Evolutionary conservation across 2,329 filamentous ascomycete genomes (phyloP).

Genomic region (Teratosphaeria viscida): DNA sequence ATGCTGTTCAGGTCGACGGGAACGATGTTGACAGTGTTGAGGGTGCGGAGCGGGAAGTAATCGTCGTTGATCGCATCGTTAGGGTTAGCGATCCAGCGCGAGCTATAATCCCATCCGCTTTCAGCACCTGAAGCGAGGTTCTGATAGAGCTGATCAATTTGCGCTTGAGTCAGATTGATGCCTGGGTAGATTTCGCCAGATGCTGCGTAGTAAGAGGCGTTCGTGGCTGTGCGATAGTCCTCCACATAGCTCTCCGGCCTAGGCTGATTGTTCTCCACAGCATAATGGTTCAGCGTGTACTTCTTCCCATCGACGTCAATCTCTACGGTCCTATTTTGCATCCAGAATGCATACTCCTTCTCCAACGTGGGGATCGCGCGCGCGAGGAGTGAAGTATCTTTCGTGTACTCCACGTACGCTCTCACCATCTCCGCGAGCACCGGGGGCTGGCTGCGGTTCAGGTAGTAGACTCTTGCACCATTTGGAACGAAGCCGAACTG

Average conservation of each 20-base stretch:
- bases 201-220: constrained; percentile 50
- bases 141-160: constrained; percentile 46
- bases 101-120: constrained; percentile 54
- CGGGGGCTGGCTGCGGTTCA: constrained; percentile 58
- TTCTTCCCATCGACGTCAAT: constrained; percentile 35
- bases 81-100: constrained; percentile 49
- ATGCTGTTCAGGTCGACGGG: constrained; percentile 60
- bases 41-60: constrained; percentile 55
- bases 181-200: constrained; percentile 51
- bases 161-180: constrained; percentile 40
- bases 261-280: constrained; percentile 54
- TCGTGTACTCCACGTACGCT: constrained; percentile 53
- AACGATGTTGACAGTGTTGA: constrained; percentile 49
- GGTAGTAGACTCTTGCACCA: constrained; percentile 56
- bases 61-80: constrained; percentile 48
- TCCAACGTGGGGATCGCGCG: constrained; percentile 53
- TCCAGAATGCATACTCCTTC: constrained; percentile 55
- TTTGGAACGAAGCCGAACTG: constrained; percentile 57
- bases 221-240: constrained; percentile 56
- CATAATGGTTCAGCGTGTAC: constrained; percentile 50
- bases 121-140: constrained; percentile 57
- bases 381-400: constrained; percentile 50
- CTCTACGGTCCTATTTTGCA: constrained; percentile 43
- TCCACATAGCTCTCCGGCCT: constrained; percentile 58
- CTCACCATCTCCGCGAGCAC: constrained; percentile 57